Percentiles rank a stretch among this genome's conserved stretches.
Conservation (phyloP, 257 asterid species). For the Hygrophila difformis region DNA sequence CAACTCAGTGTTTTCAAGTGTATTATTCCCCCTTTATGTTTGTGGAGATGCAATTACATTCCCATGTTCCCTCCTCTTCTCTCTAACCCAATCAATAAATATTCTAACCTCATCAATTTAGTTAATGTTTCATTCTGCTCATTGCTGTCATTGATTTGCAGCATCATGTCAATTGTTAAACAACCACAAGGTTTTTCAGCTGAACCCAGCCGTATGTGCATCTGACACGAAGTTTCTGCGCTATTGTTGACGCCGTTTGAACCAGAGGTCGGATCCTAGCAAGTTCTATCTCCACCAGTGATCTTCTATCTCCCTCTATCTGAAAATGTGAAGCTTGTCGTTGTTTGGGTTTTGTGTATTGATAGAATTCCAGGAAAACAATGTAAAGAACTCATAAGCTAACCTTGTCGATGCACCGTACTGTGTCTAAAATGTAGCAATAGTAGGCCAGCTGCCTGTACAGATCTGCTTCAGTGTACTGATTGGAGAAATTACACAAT, state of each 20-base stretch:
- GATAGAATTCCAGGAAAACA: not conserved
- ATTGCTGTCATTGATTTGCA: too few species aligned
- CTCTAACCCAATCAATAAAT: too few species aligned
- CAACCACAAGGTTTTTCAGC: constrained; percentile 41
- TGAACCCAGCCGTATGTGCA: constrained; percentile 93
- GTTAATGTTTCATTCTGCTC: too few species aligned
- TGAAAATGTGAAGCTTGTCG: constrained; percentile 16
- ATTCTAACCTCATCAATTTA: too few species aligned
- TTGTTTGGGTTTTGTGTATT: too few species aligned
- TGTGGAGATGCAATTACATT: too few species aligned
- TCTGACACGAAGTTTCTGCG: constrained; percentile 56
- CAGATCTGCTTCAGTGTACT: constrained; percentile 85
- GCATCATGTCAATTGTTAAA: too few species aligned
- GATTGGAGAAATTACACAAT: constrained; percentile 11
- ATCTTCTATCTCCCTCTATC: constrained; percentile 49
- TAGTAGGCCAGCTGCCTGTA: constrained; percentile 82
- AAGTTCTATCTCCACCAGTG: constrained; percentile 56
- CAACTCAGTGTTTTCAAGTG: too few species aligned
- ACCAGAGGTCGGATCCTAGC: constrained; percentile 53
- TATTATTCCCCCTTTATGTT: too few species aligned
- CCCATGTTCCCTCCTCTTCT: too few species aligned
- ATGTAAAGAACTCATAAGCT: constrained; percentile 36
- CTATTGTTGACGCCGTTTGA: constrained; percentile 56
- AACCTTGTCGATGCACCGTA: constrained; percentile 77
- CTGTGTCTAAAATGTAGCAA: constrained; percentile 64